phyloP scores from a whole-genome alignment of 768 basidiomycete species.

The Tricholoma matsutake region DNA sequence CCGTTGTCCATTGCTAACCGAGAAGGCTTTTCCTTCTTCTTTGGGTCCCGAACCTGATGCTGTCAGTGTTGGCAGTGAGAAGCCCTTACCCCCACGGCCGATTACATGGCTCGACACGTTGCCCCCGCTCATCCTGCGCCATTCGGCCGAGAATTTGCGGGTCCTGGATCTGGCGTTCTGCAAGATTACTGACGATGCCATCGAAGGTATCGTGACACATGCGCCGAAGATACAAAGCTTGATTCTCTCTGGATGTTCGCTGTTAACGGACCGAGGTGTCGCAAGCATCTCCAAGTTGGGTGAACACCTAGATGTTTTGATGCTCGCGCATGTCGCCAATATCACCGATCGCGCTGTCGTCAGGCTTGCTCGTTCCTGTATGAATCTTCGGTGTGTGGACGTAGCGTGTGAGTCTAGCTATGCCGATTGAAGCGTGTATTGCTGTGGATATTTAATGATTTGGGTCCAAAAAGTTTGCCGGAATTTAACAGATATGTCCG shows the following conservation, averaged over 20 bases:
- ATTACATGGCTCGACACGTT: conserved; percentile 58
- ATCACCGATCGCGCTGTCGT: conserved; percentile 80
- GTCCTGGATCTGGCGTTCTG: conserved; percentile 78
- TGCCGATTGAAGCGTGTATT: conserved; percentile 7
- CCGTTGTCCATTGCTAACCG: conserved; percentile 73
- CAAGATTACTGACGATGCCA: conserved; percentile 69
- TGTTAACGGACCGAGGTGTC: conserved; percentile 70
- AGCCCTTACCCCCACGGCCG: conserved; percentile 55
- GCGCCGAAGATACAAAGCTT: conserved; percentile 76
- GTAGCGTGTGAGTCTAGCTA: conserved; percentile 68
- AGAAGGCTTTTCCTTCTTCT: conserved; percentile 72
- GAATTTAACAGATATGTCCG: conserved; percentile 78
- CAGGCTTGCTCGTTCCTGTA: conserved; percentile 65
- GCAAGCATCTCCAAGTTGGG: conserved; percentile 69
- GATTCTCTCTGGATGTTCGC: conserved; percentile 72
- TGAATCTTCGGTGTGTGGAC: conserved; percentile 76
- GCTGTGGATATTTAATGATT: background rate
- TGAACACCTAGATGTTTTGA: conserved; percentile 72
- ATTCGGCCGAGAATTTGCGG: conserved; percentile 70
- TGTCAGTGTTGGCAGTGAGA: conserved; percentile 31
- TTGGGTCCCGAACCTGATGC: conserved; percentile 22
- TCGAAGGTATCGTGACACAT: conserved; percentile 72
- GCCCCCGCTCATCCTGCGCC: conserved; percentile 61
- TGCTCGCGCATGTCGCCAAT: conserved; percentile 73
- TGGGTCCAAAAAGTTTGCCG: conserved; percentile 60